A percentile compares a stretch with the other conserved stretches of the same genome.
Conservation (phyloP, 768 basidiomycete genomes). For the Nevesoporus exiguus region DNA sequence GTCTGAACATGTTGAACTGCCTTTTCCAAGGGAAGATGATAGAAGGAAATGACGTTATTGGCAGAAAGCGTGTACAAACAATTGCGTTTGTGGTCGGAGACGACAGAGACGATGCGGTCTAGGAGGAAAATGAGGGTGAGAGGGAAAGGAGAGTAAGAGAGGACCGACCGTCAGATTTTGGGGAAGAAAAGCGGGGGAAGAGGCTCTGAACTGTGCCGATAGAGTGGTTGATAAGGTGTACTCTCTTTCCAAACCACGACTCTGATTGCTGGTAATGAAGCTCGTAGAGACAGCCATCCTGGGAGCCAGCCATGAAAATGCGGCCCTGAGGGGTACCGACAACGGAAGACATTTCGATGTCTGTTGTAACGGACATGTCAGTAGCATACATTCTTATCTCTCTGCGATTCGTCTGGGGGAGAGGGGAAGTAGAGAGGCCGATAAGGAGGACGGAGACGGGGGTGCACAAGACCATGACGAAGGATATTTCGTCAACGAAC, state of each 20-base stretch:
- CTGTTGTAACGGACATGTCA: constrained; percentile 73
- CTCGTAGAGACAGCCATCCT: constrained; percentile 89
- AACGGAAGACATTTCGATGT: constrained; percentile 84
- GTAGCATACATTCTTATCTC: constrained; percentile 90
- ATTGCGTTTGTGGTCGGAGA: constrained; percentile 64
- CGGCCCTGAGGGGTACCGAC: constrained; percentile 76
- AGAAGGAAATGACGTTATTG: constrained; percentile 63
- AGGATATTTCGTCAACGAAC: constrained; percentile 90
- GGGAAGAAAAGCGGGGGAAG: constrained; percentile 67
- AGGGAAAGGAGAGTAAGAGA: neutral
- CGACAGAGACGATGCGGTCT: constrained; percentile 72
- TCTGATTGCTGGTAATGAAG: constrained; percentile 87
- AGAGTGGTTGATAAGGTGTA: constrained; percentile 85
- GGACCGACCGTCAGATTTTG: constrained; percentile 61
- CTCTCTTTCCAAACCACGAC: constrained; percentile 88
- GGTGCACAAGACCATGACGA: constrained; percentile 87
- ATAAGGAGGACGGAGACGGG: constrained; percentile 79
- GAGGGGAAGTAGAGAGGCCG: constrained; percentile 60
- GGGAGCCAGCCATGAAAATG: constrained; percentile 85
- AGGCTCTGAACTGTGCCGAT: constrained; percentile 74
- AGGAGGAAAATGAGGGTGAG: constrained; percentile 10
- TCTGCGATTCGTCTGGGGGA: constrained; percentile 47
- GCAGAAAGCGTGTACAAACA: constrained; percentile 77
- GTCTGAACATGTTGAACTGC: constrained; percentile 70
- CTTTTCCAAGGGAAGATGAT: constrained; percentile 60